Base-by-base conservation (phyloP, 1,139 yeast genomes). In the Suhomyces bribrorum region DNA sequence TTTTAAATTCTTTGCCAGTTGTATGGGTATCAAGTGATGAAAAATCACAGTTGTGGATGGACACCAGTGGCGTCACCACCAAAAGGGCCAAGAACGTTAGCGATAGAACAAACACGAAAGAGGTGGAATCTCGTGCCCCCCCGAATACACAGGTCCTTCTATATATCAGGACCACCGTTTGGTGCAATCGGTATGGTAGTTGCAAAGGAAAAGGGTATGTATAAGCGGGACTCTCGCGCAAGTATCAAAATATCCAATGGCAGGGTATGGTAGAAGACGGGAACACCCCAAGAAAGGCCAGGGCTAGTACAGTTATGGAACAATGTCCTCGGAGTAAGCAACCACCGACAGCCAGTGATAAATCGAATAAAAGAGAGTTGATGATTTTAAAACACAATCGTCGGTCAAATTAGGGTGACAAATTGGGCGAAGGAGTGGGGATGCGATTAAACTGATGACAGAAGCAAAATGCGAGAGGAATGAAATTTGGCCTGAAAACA, bases 221-320 rank as follows among this genome's bases (percentile, higher is more conserved):
- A 32, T 39, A 39, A 35, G 38, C 42, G 39, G 41, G 42, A 23
- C 33, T 32, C 22, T 35, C 42, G 42, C 42, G 39, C 42, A 39
- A 36, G 34, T 36, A 34, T 34, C 42, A 35, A 36, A 31, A 32
- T 32, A 28, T 26, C 34, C 6, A 20, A 8, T 8, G 11, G 11
- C 11, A 20, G 23, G 8, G 8, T 20, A 20, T 20, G 23, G 11
- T 20, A 8, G 23, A 20, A n/a, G 11, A 20, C 11, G 6, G 11
- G 23, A 20, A 20, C 11, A 8, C 8, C 23, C 23, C 11, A 20
- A 20, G 23, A n/a, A n/a, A n/a, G n/a, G n/a, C n/a, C n/a, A n/a
- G n/a, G n/a, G n/a, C n/a, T n/a, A n/a, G n/a, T n/a, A n/a, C n/a
- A n/a, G n/a, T n/a, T n/a, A n/a, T n/a, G n/a, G n/a, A n/a, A n/a